phyloP scores from a whole-genome alignment of 345 rosid species.

The Camelina hispida region DNA sequence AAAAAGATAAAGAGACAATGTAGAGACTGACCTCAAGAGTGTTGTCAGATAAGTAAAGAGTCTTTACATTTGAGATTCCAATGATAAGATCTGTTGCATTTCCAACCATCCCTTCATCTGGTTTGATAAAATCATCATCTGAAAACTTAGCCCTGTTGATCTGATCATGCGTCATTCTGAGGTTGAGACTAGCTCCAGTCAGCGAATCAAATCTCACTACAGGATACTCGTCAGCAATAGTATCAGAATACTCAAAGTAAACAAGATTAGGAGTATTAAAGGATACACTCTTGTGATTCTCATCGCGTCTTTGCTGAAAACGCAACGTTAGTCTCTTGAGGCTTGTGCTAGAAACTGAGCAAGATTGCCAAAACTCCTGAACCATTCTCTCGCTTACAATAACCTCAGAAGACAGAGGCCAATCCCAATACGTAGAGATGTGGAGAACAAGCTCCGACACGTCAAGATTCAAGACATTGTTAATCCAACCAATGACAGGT shows the following conservation, averaged over 20 bases:
- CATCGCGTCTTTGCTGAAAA: background rate
- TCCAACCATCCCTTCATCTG: constrained; percentile 8
- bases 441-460: background rate
- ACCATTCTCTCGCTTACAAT: background rate
- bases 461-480: background rate
- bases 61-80: constrained; percentile 21
- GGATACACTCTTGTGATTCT: background rate
- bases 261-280: constrained; percentile 31
- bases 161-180: constrained; percentile 21
- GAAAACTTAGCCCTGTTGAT: background rate
- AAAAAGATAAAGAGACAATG: background rate
- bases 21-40: constrained; percentile 27
- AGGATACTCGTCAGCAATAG: constrained; percentile 20
- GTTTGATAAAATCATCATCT: background rate
- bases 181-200: constrained; percentile 25
- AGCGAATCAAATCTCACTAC: constrained; percentile 16
- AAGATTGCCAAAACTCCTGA: background rate
- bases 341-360: background rate
- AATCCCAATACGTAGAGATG: background rate
- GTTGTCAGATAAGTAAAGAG: constrained; percentile 30
- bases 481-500: background rate
- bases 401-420: background rate
- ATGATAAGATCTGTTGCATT: background rate
- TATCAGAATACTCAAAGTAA: background rate
- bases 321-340: background rate